phyloP scores from a whole-genome alignment of 805 yeast species.

The Ogataea henricii region DNA sequence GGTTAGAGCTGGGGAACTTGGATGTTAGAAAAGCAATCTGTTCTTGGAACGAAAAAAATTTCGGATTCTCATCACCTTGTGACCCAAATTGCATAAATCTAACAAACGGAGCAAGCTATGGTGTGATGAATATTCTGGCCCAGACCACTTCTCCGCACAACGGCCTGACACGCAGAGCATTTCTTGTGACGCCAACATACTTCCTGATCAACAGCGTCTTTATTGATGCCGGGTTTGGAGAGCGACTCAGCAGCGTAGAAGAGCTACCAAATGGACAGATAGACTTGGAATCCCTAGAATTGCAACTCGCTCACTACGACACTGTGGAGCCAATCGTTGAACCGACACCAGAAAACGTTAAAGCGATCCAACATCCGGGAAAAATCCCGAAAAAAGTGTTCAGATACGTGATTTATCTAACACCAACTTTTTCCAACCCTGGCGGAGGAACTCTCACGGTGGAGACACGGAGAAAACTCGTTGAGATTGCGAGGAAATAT shows the following conservation, averaged over 20 bases:
- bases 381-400: conserved; percentile 54
- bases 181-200: conserved; percentile 80
- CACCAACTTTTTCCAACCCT: conserved; percentile 83
- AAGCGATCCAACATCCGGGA: conserved; percentile 39
- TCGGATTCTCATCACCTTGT: conserved; percentile 34
- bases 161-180: conserved; percentile 66
- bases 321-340: conserved; percentile 27
- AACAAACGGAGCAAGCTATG: conserved; percentile 84
- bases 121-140: conserved; percentile 65
- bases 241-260: conserved; percentile 63
- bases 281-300: conserved; percentile 53
- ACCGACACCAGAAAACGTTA: conserved; percentile 25
- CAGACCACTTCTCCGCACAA: conserved; percentile 64
- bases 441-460: conserved; percentile 63
- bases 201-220: conserved; percentile 73
- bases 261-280: conserved; percentile 54
- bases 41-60: conserved; percentile 50
- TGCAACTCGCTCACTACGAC: conserved; percentile 45
- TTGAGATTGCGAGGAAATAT: conserved; percentile 69
- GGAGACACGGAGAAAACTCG: conserved; percentile 50
- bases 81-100: conserved; percentile 59
- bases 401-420: conserved; percentile 69
- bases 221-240: conserved; percentile 75
- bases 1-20: conserved; percentile 72
- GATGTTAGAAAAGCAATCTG: conserved; percentile 59